These are phyloP conservation scores for Tuber indicum DNA, from an alignment of 495 filamentous ascomycete species.

Conservation along the genomic window DNA sequence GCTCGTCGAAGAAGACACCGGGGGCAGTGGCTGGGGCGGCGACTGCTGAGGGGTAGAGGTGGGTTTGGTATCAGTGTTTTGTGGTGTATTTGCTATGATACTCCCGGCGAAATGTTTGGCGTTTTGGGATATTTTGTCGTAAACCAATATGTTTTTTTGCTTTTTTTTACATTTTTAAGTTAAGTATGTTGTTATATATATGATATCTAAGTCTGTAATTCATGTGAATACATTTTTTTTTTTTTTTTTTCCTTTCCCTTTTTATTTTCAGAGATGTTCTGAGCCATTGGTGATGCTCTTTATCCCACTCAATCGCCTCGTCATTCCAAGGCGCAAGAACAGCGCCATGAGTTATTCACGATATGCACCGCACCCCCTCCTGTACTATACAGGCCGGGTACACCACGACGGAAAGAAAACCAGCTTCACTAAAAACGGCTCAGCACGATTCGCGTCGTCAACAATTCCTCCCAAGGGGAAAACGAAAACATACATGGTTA, in stretches of 20 bases:
- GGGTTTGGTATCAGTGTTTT: not conserved
- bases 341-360: not conserved
- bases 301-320: not conserved
- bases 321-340: not conserved
- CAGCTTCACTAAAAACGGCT: not conserved
- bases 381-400: not conserved
- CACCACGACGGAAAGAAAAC: no score
- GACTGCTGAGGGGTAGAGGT: not conserved
- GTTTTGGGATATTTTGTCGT: not conserved
- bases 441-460: not conserved
- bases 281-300: not conserved
- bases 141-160: not conserved
- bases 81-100: not conserved
- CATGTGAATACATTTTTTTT: not conserved
- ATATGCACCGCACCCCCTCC: not conserved
- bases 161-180: not conserved
- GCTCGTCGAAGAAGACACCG: not conserved
- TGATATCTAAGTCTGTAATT: not conserved
- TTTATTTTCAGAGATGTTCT: not conserved
- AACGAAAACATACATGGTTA: no score
- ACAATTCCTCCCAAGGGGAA: not conserved
- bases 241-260: not conserved
- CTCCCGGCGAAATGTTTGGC: not conserved
- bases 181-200: not conserved
- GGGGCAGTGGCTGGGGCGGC: not conserved